Percentiles rank a stretch among this genome's conserved stretches.
Evolutionary conservation across 2,329 filamentous ascomycete genomes (phyloP).

Genomic region (Parastagonospora avenae): DNA sequence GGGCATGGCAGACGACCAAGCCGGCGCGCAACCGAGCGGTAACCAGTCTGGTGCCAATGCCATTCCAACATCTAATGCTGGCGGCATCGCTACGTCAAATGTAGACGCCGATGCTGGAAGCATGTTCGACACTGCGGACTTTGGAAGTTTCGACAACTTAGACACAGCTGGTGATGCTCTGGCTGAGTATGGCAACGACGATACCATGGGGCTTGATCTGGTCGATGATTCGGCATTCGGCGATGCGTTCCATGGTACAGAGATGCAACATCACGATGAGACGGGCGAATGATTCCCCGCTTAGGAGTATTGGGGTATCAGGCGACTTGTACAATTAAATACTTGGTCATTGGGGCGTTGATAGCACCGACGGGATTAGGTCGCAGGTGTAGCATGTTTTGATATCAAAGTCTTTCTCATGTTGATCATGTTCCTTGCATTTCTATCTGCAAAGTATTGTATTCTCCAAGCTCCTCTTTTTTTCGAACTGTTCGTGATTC

Average conservation of each 20-base stretch:
- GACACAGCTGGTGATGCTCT: slow-evolving; percentile 48
- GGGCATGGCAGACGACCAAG: slow-evolving; percentile 41
- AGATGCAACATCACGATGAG: slow-evolving; percentile 37
- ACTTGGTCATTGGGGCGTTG: background rate
- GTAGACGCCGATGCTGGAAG: slow-evolving; percentile 39
- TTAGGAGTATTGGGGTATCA: slow-evolving; percentile 13
- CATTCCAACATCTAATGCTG: slow-evolving; percentile 21
- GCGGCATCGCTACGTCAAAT: slow-evolving; percentile 22
- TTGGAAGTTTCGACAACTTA: slow-evolving; percentile 44
- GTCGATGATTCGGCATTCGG: slow-evolving; percentile 49
- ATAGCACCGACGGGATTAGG: background rate
- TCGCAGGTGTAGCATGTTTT: background rate
- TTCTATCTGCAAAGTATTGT: too few relatives aligned
- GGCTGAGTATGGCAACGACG: slow-evolving; percentile 45
- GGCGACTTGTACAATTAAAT: slow-evolving; percentile 1
- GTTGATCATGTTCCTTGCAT: too few relatives aligned
- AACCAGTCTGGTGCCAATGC: slow-evolving; percentile 23
- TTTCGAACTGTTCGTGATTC: too few relatives aligned
- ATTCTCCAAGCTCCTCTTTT: too few relatives aligned
- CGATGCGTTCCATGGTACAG: slow-evolving; percentile 48
- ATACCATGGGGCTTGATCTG: slow-evolving; percentile 44
- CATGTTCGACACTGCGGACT: slow-evolving; percentile 46
- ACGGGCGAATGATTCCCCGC: slow-evolving; percentile 34
- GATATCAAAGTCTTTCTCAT: too few relatives aligned
- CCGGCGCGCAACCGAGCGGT: slow-evolving; percentile 21